Evolutionary conservation across 257 asterid genomes (phyloP).

Genomic region (Schizonepeta tenuifolia): DNA sequence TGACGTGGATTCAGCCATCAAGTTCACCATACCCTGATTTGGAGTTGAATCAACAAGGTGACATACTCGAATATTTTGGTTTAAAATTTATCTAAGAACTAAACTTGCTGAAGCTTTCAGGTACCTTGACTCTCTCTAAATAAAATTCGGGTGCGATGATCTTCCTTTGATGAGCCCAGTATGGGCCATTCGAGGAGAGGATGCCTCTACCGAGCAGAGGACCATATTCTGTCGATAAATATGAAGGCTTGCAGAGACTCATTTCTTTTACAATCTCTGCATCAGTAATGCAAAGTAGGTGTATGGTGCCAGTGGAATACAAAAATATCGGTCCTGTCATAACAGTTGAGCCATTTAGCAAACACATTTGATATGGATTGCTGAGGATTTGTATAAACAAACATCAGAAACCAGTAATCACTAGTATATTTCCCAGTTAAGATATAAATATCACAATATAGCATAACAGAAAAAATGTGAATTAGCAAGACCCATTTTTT

Average conservation of each 20-base stretch:
- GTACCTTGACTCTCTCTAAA: conserved; percentile 69
- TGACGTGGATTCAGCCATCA: conserved; percentile 66
- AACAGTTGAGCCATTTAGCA: conserved; percentile 21
- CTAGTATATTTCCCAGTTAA: background rate
- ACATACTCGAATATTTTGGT: background rate
- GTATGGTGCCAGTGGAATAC: conserved; percentile 68
- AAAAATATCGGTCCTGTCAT: conserved; percentile 57
- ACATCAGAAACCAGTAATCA: no score
- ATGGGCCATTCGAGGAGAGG: conserved; percentile 64
- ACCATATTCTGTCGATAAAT: conserved; percentile 64
- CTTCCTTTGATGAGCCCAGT: conserved; percentile 72
- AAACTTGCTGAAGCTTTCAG: background rate
- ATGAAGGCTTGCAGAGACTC: conserved; percentile 58
- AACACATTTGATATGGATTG: background rate
- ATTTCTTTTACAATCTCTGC: conserved; percentile 58
- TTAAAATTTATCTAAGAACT: background rate
- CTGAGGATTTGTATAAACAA: no score
- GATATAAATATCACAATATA: background rate
- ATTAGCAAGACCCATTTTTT: no score
- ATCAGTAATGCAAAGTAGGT: conserved; percentile 53
- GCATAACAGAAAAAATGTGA: background rate
- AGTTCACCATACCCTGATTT: conserved; percentile 48
- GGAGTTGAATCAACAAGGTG: background rate
- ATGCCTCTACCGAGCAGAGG: conserved; percentile 78
- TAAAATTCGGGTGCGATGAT: conserved; percentile 74